These are phyloP conservation scores for Paramecium sexaurelia DNA, from an alignment of 73 alveolate genomes.

Conservation along the genomic window DNA sequence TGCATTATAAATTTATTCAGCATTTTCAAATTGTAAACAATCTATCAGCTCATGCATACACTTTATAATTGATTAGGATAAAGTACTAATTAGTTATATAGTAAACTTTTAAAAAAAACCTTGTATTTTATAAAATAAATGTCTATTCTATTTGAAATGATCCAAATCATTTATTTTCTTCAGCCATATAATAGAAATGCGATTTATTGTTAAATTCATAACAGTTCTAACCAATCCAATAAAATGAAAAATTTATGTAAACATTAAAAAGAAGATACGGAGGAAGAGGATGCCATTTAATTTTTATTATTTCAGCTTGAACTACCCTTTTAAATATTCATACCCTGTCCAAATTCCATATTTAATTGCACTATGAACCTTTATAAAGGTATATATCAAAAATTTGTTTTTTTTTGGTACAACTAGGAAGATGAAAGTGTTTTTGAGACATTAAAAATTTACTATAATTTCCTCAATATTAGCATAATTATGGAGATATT, in stretches of 20 bases:
- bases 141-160: conserved; percentile 75
- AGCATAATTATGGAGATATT: conserved; percentile 37
- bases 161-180: conserved; percentile 75
- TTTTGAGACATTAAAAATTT: not conserved
- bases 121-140: not conserved
- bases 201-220: conserved; percentile 57
- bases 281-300: conserved; percentile 65
- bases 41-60: conserved; percentile 54
- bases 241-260: conserved; percentile 65
- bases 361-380: conserved; percentile 67
- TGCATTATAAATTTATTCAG: not conserved
- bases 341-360: conserved; percentile 74
- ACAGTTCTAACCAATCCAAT: conserved; percentile 69
- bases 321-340: not conserved
- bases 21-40: conserved; percentile 23
- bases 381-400: conserved; percentile 66
- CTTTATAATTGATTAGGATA: not conserved
- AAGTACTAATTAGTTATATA: conserved; percentile 61
- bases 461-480: not conserved
- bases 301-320: conserved; percentile 68
- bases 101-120: conserved; percentile 68
- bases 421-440: conserved; percentile 17
- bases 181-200: conserved; percentile 71
- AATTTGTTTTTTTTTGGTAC: conserved; percentile 61
- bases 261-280: conserved; percentile 66